Evolutionary conservation across 495 filamentous ascomycete genomes (phyloP).

Genomic region (Podospora didyma): DNA sequence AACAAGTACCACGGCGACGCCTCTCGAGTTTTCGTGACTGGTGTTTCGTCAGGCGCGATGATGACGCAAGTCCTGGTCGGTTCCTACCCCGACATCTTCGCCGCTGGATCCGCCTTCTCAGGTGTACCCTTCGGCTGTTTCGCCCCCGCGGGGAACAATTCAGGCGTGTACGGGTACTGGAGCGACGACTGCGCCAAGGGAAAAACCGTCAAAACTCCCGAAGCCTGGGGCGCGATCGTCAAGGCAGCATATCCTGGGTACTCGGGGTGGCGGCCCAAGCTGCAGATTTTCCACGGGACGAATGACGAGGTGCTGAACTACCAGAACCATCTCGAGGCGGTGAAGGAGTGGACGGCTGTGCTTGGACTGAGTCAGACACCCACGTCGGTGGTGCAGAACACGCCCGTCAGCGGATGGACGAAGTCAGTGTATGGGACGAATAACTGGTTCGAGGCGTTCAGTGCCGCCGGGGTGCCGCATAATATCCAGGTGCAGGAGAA

Average conservation of each 20-base stretch:
- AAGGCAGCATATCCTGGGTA: slow-evolving; percentile 50
- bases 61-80: slow-evolving; percentile 58
- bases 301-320: slow-evolving; percentile 44
- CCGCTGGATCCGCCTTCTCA: slow-evolving; percentile 50
- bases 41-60: slow-evolving; percentile 55
- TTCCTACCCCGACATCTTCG: slow-evolving; percentile 55
- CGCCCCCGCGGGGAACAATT: slow-evolving; percentile 30
- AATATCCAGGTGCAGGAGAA: slow-evolving; percentile 46
- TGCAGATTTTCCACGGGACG: slow-evolving; percentile 55
- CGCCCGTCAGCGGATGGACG: slow-evolving; percentile 39
- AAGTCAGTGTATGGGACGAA: slow-evolving; percentile 42
- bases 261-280: slow-evolving; percentile 43
- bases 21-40: slow-evolving; percentile 47
- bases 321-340: slow-evolving; percentile 46
- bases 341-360: slow-evolving; percentile 57
- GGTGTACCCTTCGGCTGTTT: slow-evolving; percentile 55
- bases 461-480: slow-evolving; percentile 47
- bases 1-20: slow-evolving; percentile 45
- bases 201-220: slow-evolving; percentile 33
- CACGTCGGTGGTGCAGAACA: slow-evolving; percentile 26
- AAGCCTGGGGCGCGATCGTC: slow-evolving; percentile 47
- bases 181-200: slow-evolving; percentile 50
- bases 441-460: slow-evolving; percentile 45
- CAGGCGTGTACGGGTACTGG: slow-evolving; percentile 35
- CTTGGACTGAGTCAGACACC: slow-evolving; percentile 35